A percentile compares a stretch with the other conserved stretches of the same genome.
Conservation (phyloP, 164 flowering plant genomes). For the Umbellularia californica region DNA sequence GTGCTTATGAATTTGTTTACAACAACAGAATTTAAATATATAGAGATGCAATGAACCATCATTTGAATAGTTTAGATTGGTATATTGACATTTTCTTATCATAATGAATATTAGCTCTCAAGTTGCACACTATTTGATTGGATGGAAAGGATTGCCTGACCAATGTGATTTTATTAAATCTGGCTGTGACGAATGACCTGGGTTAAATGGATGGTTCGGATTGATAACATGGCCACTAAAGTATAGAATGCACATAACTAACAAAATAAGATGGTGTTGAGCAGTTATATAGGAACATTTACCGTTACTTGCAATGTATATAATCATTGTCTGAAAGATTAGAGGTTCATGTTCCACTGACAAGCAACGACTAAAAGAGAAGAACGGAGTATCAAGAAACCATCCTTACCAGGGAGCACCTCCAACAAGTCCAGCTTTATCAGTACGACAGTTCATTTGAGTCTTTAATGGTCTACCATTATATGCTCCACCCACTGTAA, state of each 20-base stretch:
- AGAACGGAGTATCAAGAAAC: neutral
- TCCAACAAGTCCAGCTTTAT: slow-evolving; percentile 75
- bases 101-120: too few species aligned
- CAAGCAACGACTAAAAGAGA: neutral
- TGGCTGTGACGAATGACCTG: neutral
- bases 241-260: neutral
- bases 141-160: neutral
- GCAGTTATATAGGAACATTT: neutral
- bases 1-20: too few species aligned
- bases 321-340: neutral
- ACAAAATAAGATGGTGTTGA: neutral
- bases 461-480: slow-evolving; percentile 51
- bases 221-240: neutral
- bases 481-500: slow-evolving; percentile 90
- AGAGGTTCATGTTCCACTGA: neutral
- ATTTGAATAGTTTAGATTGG: too few species aligned
- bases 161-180: neutral
- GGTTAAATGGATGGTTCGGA: neutral
- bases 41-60: too few species aligned
- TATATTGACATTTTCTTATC: too few species aligned
- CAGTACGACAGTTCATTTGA: slow-evolving; percentile 80
- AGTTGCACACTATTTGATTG: too few species aligned
- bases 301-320: neutral
- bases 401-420: slow-evolving; percentile 82
- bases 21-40: too few species aligned